A percentile compares a stretch with the other conserved stretches of the same genome.
Evolutionary conservation across 805 yeast species (phyloP).

Genomic region (Allodekkera sacchari): DNA sequence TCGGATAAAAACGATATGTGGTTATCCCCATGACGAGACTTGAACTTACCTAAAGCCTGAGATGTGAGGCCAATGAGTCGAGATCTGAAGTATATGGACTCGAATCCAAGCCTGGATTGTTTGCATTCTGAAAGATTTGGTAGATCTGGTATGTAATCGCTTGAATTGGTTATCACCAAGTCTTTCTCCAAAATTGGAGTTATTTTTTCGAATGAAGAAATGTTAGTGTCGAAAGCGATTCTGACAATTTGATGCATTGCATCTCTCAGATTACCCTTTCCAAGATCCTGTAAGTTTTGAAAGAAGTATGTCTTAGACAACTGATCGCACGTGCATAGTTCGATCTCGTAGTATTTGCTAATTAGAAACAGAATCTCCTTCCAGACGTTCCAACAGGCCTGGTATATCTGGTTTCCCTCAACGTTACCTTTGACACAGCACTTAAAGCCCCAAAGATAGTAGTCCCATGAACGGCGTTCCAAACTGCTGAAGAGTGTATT

Average conservation of each 20-base stretch:
- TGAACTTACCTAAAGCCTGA: too few species aligned
- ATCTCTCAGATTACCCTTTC: neutral
- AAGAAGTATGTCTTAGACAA: neutral
- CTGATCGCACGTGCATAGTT: neutral
- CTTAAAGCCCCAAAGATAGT: slow-evolving; percentile 5
- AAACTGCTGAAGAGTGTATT: slow-evolving; percentile 3
- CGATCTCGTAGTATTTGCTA: slow-evolving; percentile 1
- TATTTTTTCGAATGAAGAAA: slow-evolving; percentile 1
- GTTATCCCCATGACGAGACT: too few species aligned
- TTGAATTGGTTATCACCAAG: neutral
- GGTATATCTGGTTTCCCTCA: neutral
- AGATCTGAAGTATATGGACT: slow-evolving; percentile 2
- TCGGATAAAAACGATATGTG: too few species aligned
- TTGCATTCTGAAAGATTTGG: neutral
- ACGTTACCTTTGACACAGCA: slow-evolving; percentile 2
- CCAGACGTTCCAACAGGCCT: slow-evolving; percentile 3
- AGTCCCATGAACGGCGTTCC: slow-evolving; percentile 4
- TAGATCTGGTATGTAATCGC: slow-evolving; percentile 1
- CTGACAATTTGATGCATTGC: neutral
- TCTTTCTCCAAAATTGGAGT: slow-evolving; percentile 3
- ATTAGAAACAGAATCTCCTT: slow-evolving; percentile 2
- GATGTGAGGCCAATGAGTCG: too few species aligned
- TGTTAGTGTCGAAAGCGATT: neutral
- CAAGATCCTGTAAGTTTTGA: slow-evolving; percentile 1
- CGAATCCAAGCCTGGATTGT: slow-evolving; percentile 2